phyloP scores from a whole-genome alignment of 2,329 filamentous ascomycete species.

The Fusarium keratoplasticum region DNA sequence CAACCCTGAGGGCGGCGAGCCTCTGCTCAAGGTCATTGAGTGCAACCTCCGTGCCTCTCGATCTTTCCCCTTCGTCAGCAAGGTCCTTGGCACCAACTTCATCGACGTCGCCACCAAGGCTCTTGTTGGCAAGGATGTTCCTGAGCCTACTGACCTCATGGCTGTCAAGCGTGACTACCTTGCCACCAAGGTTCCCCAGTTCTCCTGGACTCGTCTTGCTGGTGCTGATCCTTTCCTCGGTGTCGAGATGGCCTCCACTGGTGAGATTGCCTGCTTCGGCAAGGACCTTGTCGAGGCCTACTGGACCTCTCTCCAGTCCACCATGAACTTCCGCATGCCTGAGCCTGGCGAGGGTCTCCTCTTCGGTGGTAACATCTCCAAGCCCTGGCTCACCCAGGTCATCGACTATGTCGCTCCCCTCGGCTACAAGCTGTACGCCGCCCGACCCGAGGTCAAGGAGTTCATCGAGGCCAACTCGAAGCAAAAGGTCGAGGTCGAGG shows the following conservation, averaged over 20 bases:
- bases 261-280: slow-evolving; percentile 99
- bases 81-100: slow-evolving; percentile 96
- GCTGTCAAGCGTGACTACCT: slow-evolving; percentile 88
- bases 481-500: slow-evolving; percentile 78
- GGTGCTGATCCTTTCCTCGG: slow-evolving; percentile 97
- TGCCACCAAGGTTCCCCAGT: slow-evolving; percentile 98
- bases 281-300: slow-evolving; percentile 96
- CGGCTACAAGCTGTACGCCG: slow-evolving; percentile 94
- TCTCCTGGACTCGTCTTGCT: slow-evolving; percentile 97
- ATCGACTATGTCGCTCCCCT: slow-evolving; percentile 90
- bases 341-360: slow-evolving; percentile 95
- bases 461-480: slow-evolving; percentile 81
- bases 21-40: slow-evolving; percentile 93
- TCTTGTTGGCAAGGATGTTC: slow-evolving; percentile 85
- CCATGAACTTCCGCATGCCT: slow-evolving; percentile 99
- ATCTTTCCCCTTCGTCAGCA: slow-evolving; percentile 98
- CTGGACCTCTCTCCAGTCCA: slow-evolving; percentile 95
- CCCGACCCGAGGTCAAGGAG: slow-evolving; percentile 82
- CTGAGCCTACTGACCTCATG: slow-evolving; percentile 90
- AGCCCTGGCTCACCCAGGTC: slow-evolving; percentile 79
- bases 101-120: slow-evolving; percentile 96
- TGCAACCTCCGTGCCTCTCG: slow-evolving; percentile 97
- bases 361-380: slow-evolving; percentile 85
- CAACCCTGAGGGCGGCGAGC: slow-evolving; percentile 77
- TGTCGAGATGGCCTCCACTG: slow-evolving; percentile 96